These are phyloP conservation scores for Schizothecium vesticola DNA, from an alignment of 495 filamentous ascomycete genomes.

Conservation along the genomic window DNA sequence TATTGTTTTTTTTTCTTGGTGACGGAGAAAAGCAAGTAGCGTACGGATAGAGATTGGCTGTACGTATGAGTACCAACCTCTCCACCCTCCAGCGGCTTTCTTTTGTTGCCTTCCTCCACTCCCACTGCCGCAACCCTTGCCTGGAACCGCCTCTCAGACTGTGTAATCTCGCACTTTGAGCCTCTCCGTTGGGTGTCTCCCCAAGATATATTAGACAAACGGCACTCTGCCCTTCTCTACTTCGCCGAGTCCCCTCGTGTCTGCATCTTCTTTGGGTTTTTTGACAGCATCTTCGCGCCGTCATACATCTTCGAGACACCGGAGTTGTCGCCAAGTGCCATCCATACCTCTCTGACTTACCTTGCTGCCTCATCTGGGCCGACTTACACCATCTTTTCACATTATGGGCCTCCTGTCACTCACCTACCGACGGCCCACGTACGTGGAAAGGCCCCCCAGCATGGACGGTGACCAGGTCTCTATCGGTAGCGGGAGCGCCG, in stretches of 20 bases:
- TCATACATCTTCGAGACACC: neutral
- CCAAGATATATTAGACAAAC: neutral
- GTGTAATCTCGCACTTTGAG: neutral
- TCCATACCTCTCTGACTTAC: too few relatives aligned
- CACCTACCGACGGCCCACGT: slow-evolving; percentile 34
- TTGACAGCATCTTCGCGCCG: neutral
- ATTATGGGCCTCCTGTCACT: slow-evolving; percentile 31
- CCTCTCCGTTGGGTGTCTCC: neutral
- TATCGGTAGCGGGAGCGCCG: slow-evolving; percentile 11
- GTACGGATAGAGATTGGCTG: neutral
- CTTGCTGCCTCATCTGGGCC: neutral
- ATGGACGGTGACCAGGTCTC: slow-evolving; percentile 24
- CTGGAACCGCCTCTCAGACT: neutral
- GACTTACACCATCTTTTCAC: neutral
- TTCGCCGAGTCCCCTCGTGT: neutral
- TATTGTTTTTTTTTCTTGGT: neutral
- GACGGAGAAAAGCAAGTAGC: neutral
- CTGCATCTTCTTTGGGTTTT: neutral
- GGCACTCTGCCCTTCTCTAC: neutral
- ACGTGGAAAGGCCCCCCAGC: slow-evolving; percentile 23
- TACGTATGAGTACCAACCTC: neutral
- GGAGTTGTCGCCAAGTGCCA: too few relatives aligned
- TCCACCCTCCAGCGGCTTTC: neutral
- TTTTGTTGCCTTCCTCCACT: neutral
- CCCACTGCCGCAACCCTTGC: neutral